A percentile compares a stretch with the other conserved stretches of the same genome.
Conservation (phyloP, 2,329 filamentous ascomycete genomes). For the Pseudogymnoascus sp. region DNA sequence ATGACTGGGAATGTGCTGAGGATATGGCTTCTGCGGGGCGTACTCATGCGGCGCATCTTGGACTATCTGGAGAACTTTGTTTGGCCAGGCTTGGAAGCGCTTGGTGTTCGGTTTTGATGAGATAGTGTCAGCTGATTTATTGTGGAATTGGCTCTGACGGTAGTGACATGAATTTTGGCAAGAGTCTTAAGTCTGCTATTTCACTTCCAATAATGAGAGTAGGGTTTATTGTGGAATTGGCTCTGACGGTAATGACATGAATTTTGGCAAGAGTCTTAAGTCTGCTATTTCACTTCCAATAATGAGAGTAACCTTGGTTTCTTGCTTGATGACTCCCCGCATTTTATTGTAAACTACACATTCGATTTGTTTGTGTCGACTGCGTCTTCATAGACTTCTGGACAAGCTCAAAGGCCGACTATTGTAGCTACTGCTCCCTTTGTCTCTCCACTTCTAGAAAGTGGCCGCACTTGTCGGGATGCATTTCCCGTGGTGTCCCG, state of each 20-base stretch:
- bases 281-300: no score
- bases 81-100: background rate
- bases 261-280: no score
- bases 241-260: background rate
- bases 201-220: no score
- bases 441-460: background rate
- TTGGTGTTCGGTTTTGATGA: background rate
- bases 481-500: no score
- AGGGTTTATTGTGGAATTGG: no score
- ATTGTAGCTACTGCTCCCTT: background rate
- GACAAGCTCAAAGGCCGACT: background rate
- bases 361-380: background rate
- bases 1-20: background rate
- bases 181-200: no score
- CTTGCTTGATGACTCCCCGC: background rate
- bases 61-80: background rate
- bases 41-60: background rate
- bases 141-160: background rate
- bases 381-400: background rate
- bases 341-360: background rate
- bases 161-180: background rate
- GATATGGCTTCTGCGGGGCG: background rate
- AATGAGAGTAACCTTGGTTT: background rate
- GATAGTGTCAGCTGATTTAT: background rate
- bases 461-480: no score